A percentile compares a stretch with the other conserved stretches of the same genome.
phyloP scores from a whole-genome alignment of 2,329 filamentous ascomycete genomes.

The Tolypocladium endophyticum region DNA sequence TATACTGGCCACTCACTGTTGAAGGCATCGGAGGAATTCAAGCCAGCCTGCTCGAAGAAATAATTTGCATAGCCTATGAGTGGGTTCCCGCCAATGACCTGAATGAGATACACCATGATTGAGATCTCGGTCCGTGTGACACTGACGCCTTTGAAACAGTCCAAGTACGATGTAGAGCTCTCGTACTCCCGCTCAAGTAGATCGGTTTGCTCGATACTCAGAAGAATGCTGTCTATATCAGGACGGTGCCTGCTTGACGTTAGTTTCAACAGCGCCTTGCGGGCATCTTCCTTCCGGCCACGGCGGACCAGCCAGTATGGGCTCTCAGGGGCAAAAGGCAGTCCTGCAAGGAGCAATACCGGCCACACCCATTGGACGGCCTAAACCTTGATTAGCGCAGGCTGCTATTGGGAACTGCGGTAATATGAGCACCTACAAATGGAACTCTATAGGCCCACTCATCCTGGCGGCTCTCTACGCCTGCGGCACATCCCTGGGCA shows the following conservation, averaged over 20 bases:
- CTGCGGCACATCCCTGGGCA: constrained; percentile 10
- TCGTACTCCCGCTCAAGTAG: constrained; percentile 41
- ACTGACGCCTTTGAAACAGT: constrained; percentile 39
- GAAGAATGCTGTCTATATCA: constrained; percentile 29
- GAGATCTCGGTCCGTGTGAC: constrained; percentile 44
- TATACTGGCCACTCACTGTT: constrained; percentile 5
- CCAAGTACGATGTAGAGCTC: constrained; percentile 35
- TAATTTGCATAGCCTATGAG: constrained; percentile 51
- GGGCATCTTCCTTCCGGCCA: constrained; percentile 28
- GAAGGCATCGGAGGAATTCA: constrained; percentile 11
- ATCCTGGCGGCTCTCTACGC: constrained; percentile 23
- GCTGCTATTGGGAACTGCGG: background rate
- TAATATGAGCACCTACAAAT: constrained; percentile 7
- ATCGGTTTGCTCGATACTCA: constrained; percentile 48
- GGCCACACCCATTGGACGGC: constrained; percentile 42
- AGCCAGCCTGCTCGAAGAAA: constrained; percentile 23
- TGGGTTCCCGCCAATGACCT: constrained; percentile 53
- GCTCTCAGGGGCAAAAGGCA: constrained; percentile 37
- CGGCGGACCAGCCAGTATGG: constrained; percentile 39
- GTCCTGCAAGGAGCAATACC: constrained; percentile 29
- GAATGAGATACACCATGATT: constrained; percentile 52
- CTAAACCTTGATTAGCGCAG: constrained; percentile 2
- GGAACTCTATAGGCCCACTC: constrained; percentile 33
- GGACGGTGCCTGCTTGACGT: constrained; percentile 21
- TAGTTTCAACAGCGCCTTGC: constrained; percentile 27